Percentiles rank a stretch among this genome's conserved stretches.
Conservation (phyloP, 2,329 filamentous ascomycete genomes). For the Arachnopeziza araneosa region DNA sequence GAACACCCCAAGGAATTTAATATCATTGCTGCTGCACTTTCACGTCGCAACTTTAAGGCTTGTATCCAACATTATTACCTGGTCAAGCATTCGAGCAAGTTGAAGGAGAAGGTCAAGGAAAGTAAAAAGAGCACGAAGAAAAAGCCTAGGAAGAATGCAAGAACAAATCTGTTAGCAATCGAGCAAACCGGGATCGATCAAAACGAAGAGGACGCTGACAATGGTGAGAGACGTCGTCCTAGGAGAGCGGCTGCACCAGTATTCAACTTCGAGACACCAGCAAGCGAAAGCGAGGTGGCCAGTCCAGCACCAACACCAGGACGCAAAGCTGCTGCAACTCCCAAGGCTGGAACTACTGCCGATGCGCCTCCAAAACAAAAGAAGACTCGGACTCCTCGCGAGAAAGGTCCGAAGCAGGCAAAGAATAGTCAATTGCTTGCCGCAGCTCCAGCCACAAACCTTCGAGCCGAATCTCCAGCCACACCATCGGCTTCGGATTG, state of each 20-base stretch:
- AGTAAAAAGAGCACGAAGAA: constrained; percentile 38
- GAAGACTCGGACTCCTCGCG: constrained; percentile 26
- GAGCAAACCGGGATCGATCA: constrained; percentile 35
- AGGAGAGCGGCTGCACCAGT: constrained; percentile 61
- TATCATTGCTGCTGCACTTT: constrained; percentile 63
- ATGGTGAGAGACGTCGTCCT: constrained; percentile 56
- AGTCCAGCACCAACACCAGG: constrained; percentile 54
- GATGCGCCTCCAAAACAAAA: constrained; percentile 35
- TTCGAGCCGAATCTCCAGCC: constrained; percentile 20
- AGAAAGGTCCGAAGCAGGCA: constrained; percentile 27
- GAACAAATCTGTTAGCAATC: constrained; percentile 59
- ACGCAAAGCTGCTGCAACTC: constrained; percentile 40
- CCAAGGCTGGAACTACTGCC: constrained; percentile 37
- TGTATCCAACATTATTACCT: constrained; percentile 86
- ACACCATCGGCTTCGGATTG: constrained; percentile 18
- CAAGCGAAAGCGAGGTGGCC: constrained; percentile 54
- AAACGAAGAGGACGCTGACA: constrained; percentile 36
- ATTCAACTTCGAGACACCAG: constrained; percentile 59
- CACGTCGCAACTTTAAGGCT: constrained; percentile 65
- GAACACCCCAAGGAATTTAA: constrained; percentile 80
- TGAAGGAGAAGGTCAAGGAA: constrained; percentile 70
- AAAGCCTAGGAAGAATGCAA: constrained; percentile 48
- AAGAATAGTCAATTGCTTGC: constrained; percentile 29
- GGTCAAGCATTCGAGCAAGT: constrained; percentile 67
- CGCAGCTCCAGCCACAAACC: constrained; percentile 21